Base-by-base conservation (phyloP, 1,284 basidiomycete genomes). In the Albatrellus sp. region DNA sequence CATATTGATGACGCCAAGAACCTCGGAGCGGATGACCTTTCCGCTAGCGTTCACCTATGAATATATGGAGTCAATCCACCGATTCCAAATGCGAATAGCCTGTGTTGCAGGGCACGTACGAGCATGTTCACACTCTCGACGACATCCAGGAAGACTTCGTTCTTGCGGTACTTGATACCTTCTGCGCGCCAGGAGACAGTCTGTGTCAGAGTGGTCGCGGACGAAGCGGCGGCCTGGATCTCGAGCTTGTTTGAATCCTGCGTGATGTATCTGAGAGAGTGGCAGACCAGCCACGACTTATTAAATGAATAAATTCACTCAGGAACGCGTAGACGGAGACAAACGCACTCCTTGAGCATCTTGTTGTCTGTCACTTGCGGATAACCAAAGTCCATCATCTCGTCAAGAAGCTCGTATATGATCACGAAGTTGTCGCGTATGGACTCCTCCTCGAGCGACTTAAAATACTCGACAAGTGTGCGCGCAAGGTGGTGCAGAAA, bases 351-450 rank as follows among this genome's bases (percentile, higher is more conserved):
- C 66, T 98, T 94, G 46, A 98, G 65, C 56, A 98, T 98, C 73
- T 99, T 98, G 72, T 86, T 92, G 69, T 98, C 96, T 16, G 96
- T 98, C 24, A 94, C 98, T 64, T 98, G 96, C 0, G 94, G 94
- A 61, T 90, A 98, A 11, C 96, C 96, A 67, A 97, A 98, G 69
- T 98, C 94, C 93, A 98, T 98, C 91, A 98, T 98, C 71, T 98
- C 94, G 60, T 98, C 96, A 67, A 99, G 75, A 42, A 98, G 77
- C 61, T 96, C 92, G 62, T 93, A 96, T 44, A 97, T 94, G 62
- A 96, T 93, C 44, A 96, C 92, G 61, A 97, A 97, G 64, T 98
- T 98, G 66, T 99, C 96, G 13, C 94, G 76, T 61, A 98, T 98
- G 33, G 90, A 94, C 68, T 99, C 96, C 58, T 98, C 96, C 63